Evolutionary conservation across 2,329 filamentous ascomycete species (phyloP).

Genomic region (Talaromyces sp.): DNA sequence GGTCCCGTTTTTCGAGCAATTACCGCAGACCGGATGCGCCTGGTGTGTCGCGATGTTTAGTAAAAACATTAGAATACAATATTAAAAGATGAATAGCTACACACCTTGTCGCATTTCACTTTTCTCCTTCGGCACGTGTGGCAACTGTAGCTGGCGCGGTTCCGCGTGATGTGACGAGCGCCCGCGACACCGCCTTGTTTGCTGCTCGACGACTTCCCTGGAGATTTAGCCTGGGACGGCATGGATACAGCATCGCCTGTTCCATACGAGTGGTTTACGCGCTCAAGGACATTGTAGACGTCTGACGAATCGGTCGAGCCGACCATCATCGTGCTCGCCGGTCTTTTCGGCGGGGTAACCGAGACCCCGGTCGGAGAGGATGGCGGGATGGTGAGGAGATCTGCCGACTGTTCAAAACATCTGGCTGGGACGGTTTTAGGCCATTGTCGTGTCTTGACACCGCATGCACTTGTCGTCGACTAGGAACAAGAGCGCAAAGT

Average conservation of each 20-base stretch:
- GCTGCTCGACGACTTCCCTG: background rate
- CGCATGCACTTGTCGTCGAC: background rate
- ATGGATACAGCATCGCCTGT: background rate
- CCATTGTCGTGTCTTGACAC: background rate
- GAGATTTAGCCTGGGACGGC: background rate
- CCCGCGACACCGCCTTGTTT: slow-evolving; percentile 5
- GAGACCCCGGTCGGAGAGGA: background rate
- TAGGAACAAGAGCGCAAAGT: background rate
- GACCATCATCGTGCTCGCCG: background rate
- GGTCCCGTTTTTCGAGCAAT: slow-evolving; percentile 39
- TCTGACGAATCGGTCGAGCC: background rate
- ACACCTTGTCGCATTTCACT: slow-evolving; percentile 43
- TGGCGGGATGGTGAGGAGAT: background rate
- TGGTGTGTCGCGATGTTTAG: slow-evolving; percentile 9
- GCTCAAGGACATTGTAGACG: background rate
- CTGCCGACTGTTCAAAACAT: background rate
- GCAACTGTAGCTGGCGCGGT: slow-evolving; percentile 44
- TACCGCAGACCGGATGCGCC: slow-evolving; percentile 42
- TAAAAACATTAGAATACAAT: background rate
- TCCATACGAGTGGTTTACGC: background rate
- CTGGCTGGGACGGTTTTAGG: background rate
- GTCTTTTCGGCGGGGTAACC: background rate
- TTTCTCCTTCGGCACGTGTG: slow-evolving; percentile 43
- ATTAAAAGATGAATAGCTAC: background rate
- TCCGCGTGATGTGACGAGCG: slow-evolving; percentile 43